A percentile compares a stretch with the other conserved stretches of the same genome.
Evolutionary conservation across 495 filamentous ascomycete species (phyloP).

Genomic region (Penicillium robsamsonii): DNA sequence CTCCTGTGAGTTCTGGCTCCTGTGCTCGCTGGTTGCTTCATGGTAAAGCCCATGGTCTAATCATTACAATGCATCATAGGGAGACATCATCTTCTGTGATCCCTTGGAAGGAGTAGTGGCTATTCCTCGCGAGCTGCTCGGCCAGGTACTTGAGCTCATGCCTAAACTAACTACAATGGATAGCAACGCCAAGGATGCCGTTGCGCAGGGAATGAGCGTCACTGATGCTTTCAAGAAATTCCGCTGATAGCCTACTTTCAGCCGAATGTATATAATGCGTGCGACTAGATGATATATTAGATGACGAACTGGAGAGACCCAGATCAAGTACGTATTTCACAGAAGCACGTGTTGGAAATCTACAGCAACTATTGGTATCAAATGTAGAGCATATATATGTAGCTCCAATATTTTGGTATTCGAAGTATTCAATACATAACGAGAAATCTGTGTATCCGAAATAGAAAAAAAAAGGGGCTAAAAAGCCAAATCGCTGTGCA

Average conservation of each 20-base stretch:
- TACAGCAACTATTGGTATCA: not conserved
- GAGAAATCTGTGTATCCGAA: conserved; percentile 20
- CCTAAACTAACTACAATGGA: conserved; percentile 58
- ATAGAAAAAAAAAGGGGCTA: conserved; percentile 10
- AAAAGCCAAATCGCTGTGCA: conserved; percentile 32
- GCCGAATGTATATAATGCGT: not conserved
- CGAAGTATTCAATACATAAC: conserved; percentile 29
- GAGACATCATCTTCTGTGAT: conserved; percentile 65
- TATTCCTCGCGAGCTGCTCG: conserved; percentile 54
- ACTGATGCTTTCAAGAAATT: conserved; percentile 56
- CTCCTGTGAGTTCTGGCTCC: conserved; percentile 35
- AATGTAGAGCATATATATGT: conserved; percentile 15
- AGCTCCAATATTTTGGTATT: conserved; percentile 30
- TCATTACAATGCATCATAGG: conserved; percentile 29
- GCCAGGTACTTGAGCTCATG: conserved; percentile 51
- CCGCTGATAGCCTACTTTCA: conserved; percentile 13
- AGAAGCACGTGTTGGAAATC: not conserved
- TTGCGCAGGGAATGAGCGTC: conserved; percentile 54
- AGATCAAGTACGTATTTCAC: not conserved
- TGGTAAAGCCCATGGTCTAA: not conserved
- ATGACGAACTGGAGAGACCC: not conserved
- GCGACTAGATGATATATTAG: not conserved
- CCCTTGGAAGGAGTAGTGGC: conserved; percentile 58
- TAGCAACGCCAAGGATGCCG: conserved; percentile 58
- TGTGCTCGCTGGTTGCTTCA: not conserved